Evolutionary conservation across 495 filamentous ascomycete species (phyloP).

Genomic region (Collariella sp.): DNA sequence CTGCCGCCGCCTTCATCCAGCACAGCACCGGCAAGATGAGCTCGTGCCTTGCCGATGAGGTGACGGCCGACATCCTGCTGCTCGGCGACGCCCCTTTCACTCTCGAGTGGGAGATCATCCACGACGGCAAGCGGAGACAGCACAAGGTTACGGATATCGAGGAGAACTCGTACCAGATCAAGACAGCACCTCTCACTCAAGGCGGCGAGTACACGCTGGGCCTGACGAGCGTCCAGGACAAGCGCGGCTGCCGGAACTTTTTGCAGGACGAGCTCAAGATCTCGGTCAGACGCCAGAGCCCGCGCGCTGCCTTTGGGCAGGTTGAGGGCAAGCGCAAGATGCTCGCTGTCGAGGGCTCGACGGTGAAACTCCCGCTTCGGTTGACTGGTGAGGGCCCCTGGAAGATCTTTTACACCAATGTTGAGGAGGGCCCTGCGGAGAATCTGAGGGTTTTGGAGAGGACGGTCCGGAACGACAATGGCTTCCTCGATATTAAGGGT

Average conservation of each 20-base stretch:
- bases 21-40: slow-evolving; percentile 44
- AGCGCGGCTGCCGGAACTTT: slow-evolving; percentile 72
- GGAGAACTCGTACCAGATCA: slow-evolving; percentile 53
- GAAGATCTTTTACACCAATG: slow-evolving; percentile 65
- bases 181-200: slow-evolving; percentile 58
- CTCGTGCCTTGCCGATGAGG: slow-evolving; percentile 73
- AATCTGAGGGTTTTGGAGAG: slow-evolving; percentile 16
- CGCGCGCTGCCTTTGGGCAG: slow-evolving; percentile 71
- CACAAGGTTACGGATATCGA: slow-evolving; percentile 56
- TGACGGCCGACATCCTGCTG: slow-evolving; percentile 62
- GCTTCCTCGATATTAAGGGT: slow-evolving; percentile 52
- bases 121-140: slow-evolving; percentile 72
- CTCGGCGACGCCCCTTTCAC: slow-evolving; percentile 76
- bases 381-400: slow-evolving; percentile 78
- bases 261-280: slow-evolving; percentile 75
- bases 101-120: slow-evolving; percentile 90
- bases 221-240: slow-evolving; percentile 76
- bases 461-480: slow-evolving; percentile 55
- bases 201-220: slow-evolving; percentile 86
- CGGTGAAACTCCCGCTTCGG: slow-evolving; percentile 66
- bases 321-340: slow-evolving; percentile 67
- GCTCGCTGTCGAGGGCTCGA: slow-evolving; percentile 64
- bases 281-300: slow-evolving; percentile 75
- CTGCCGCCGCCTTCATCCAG: slow-evolving; percentile 69
- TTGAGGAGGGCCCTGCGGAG: slow-evolving; percentile 34